Conservation (phyloP, 2,329 filamentous ascomycete genomes). For the Colletotrichum lentis region DNA sequence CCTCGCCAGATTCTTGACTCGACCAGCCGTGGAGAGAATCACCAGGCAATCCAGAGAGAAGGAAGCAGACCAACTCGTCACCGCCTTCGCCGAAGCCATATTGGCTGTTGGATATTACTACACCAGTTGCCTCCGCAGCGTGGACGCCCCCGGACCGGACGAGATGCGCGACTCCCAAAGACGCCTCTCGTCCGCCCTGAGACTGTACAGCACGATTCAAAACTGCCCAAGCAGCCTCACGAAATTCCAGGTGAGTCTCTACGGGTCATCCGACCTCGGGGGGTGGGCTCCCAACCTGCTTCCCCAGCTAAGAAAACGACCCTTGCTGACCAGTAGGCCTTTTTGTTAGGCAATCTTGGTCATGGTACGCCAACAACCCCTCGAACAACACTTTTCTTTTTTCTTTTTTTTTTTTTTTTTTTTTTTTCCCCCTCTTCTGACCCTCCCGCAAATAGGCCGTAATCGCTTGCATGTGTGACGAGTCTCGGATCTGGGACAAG, state of each 20-base stretch:
- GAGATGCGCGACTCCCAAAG: background rate
- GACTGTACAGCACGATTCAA: background rate
- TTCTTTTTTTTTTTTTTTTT: no score
- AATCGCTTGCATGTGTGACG: conserved; percentile 21
- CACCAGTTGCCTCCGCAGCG: conserved; percentile 9
- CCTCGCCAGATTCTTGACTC: conserved; percentile 19
- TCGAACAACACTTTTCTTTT: no score
- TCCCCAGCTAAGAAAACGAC: no score
- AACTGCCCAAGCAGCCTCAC: conserved; percentile 11
- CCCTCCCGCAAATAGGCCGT: no score
- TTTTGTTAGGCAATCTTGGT: background rate
- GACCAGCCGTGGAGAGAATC: conserved; percentile 6
- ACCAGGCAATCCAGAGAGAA: conserved; percentile 10
- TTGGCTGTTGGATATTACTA: conserved; percentile 22
- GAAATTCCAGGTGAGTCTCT: conserved; percentile 22
- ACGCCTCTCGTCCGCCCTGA: conserved; percentile 3
- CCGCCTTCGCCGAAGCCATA: conserved; percentile 10
- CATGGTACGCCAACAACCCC: background rate
- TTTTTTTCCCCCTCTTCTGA: no score
- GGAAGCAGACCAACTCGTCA: background rate
- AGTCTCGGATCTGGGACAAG: conserved; percentile 20
- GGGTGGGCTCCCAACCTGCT: no score
- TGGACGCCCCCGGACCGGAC: background rate
- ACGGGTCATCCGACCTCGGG: no score
- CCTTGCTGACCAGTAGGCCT: no score